These are phyloP conservation scores for Jasminum sambac DNA, from an alignment of 257 asterid genomes.

Conservation along the genomic window DNA sequence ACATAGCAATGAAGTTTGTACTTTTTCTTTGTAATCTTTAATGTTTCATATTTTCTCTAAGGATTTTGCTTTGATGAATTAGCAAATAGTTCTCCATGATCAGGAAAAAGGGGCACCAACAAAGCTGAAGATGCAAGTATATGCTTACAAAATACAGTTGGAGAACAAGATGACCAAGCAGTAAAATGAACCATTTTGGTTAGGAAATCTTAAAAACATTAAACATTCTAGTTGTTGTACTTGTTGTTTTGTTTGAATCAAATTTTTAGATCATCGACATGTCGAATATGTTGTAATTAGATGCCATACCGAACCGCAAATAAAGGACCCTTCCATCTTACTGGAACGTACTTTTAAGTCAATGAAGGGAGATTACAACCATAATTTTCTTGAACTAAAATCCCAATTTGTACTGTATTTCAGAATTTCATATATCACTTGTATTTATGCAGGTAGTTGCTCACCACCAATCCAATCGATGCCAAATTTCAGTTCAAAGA, in stretches of 20 bases:
- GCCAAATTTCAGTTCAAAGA: constrained; percentile 46
- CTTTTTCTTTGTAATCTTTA: neutral
- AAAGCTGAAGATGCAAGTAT: constrained; percentile 2
- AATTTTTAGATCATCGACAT: neutral
- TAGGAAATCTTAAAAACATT: neutral
- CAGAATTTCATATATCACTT: neutral
- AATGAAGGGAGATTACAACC: constrained; percentile 50
- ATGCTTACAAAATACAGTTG: constrained; percentile 4
- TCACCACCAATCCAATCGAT: constrained; percentile 49
- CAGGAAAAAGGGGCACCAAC: neutral
- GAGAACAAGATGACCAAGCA: constrained; percentile 3
- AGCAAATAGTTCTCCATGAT: constrained; percentile 15
- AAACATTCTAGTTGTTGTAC: constrained; percentile 6
- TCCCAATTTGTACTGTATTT: neutral
- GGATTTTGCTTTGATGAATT: constrained; percentile 19
- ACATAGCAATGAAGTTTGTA: neutral
- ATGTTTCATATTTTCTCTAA: neutral
- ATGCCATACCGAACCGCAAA: constrained; percentile 66
- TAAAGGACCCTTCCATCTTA: constrained; percentile 64
- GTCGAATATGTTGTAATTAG: constrained; percentile 29
- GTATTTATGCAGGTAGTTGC: constrained; percentile 53
- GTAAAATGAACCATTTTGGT: constrained; percentile 63
- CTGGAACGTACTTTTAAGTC: constrained; percentile 75
- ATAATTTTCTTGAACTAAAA: neutral
- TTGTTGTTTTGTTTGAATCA: neutral